Conservation (phyloP, 2,329 filamentous ascomycete genomes). For the Clonostachys sp. region DNA sequence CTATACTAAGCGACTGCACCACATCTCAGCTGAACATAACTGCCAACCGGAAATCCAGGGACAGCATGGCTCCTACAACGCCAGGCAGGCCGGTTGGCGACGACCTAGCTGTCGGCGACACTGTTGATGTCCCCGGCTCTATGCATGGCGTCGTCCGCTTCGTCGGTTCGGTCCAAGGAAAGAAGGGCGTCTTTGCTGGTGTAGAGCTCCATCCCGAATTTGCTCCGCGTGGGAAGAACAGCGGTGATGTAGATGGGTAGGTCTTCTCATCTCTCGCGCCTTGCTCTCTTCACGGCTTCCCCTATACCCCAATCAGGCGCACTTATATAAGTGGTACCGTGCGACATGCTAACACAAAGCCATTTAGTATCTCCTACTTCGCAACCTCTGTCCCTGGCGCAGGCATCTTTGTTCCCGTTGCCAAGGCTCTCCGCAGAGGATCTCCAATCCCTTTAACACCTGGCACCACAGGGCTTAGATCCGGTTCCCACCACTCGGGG, state of each 20-base stretch:
- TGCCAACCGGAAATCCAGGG: neutral
- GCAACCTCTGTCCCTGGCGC: conserved; percentile 71
- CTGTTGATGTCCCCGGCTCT: conserved; percentile 86
- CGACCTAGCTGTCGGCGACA: conserved; percentile 69
- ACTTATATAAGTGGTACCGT: neutral
- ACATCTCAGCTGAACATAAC: conserved; percentile 10
- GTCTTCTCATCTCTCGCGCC: conserved; percentile 12
- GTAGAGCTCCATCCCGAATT: conserved; percentile 83
- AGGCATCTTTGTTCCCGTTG: conserved; percentile 88
- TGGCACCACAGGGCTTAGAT: conserved; percentile 50
- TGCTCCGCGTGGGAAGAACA: conserved; percentile 86
- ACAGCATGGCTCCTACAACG: conserved; percentile 49
- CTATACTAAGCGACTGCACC: conserved; percentile 31
- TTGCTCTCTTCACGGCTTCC: neutral
- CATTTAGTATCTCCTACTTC: conserved; percentile 68
- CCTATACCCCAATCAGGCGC: neutral
- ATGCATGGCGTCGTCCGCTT: conserved; percentile 92
- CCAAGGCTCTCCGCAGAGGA: conserved; percentile 70
- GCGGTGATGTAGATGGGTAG: conserved; percentile 91
- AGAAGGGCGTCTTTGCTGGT: conserved; percentile 87
- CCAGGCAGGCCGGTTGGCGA: conserved; percentile 42
- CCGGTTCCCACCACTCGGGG: conserved; percentile 51
- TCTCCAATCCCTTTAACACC: conserved; percentile 59
- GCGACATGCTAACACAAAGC: conserved; percentile 1
- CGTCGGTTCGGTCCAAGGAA: conserved; percentile 79